phyloP scores from a whole-genome alignment of 2,329 filamentous ascomycete genomes.

The Penicillium fuscoglaucum region DNA sequence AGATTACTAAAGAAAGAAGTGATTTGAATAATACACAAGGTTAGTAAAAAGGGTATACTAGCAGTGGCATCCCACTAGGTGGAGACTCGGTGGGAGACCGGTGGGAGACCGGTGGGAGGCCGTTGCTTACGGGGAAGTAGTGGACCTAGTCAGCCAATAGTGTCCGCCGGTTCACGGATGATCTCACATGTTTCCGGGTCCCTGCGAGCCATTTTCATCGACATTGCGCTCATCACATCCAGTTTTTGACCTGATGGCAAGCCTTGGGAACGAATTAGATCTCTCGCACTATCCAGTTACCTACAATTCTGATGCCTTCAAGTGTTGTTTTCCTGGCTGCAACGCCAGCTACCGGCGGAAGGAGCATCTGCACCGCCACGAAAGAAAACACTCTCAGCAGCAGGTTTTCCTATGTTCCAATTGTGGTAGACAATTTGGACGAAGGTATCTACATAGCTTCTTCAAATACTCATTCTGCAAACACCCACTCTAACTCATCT shows the following conservation, averaged over 20 bases:
- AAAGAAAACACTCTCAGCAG: conserved; percentile 17
- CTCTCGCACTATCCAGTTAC: neutral
- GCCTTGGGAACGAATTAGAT: neutral
- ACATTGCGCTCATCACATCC: neutral
- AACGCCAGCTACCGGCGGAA: conserved; percentile 27
- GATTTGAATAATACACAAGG: too few relatives aligned
- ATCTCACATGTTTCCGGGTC: neutral
- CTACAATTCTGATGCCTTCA: neutral
- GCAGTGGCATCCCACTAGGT: neutral
- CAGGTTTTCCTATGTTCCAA: conserved; percentile 16
- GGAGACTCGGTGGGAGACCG: neutral
- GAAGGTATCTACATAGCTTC: conserved; percentile 17
- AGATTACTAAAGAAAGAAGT: too few relatives aligned
- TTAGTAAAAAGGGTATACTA: neutral
- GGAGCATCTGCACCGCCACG: conserved; percentile 29
- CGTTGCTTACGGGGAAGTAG: neutral
- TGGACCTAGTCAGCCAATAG: neutral
- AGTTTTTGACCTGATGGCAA: neutral
- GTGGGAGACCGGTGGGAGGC: conserved; percentile 3
- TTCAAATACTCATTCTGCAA: neutral
- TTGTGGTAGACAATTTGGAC: conserved; percentile 18
- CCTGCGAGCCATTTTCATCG: too few relatives aligned
- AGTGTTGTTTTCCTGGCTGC: conserved; percentile 16
- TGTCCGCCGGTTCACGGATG: neutral
- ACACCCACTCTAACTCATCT: neutral